A percentile compares a stretch with the other conserved stretches of the same genome.
Evolutionary conservation across 768 basidiomycete genomes (phyloP).

Genomic region (Tylopilus sp.): DNA sequence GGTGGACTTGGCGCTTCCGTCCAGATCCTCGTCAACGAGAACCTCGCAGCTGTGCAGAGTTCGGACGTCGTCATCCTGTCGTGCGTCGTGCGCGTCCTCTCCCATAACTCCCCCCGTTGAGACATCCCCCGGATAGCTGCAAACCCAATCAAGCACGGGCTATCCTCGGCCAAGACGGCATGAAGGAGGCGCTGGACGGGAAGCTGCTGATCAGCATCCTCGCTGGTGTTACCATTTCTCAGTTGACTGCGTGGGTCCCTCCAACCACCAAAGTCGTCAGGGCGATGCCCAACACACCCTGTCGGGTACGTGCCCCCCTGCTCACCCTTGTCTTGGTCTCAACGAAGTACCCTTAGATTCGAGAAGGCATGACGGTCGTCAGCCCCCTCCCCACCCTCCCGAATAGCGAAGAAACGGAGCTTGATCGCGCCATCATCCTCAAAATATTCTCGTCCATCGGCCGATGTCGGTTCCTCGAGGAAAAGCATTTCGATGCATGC

Average conservation of each 20-base stretch:
- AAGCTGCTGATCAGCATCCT: slow-evolving; percentile 96
- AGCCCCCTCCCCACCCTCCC: slow-evolving; percentile 59
- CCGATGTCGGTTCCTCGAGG: slow-evolving; percentile 91
- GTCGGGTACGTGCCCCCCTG: slow-evolving; percentile 58
- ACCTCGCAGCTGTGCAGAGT: slow-evolving; percentile 65
- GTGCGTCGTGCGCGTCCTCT: slow-evolving; percentile 40
- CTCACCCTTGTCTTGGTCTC: not conserved
- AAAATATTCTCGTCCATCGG: slow-evolving; percentile 98
- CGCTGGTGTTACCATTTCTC: slow-evolving; percentile 90
- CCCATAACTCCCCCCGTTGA: not conserved
- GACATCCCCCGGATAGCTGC: slow-evolving; percentile 52
- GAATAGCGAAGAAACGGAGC: slow-evolving; percentile 41
- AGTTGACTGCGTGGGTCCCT: slow-evolving; percentile 71
- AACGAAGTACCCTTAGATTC: slow-evolving; percentile 56
- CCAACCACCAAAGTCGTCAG: slow-evolving; percentile 83
- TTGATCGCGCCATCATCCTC: slow-evolving; percentile 70
- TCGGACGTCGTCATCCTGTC: slow-evolving; percentile 88
- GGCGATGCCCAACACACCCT: slow-evolving; percentile 98
- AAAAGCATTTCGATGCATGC: slow-evolving; percentile 98
- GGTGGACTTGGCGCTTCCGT: slow-evolving; percentile 63
- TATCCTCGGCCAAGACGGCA: slow-evolving; percentile 72
- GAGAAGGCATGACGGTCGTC: slow-evolving; percentile 98
- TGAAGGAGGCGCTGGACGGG: slow-evolving; percentile 78
- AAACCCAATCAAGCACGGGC: slow-evolving; percentile 85
- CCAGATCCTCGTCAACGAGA: slow-evolving; percentile 65